Percentiles rank a stretch among this genome's conserved stretches.
These are phyloP conservation scores for Leccinum aurantiacum DNA, from an alignment of 768 basidiomycete species.

Conservation along the genomic window DNA sequence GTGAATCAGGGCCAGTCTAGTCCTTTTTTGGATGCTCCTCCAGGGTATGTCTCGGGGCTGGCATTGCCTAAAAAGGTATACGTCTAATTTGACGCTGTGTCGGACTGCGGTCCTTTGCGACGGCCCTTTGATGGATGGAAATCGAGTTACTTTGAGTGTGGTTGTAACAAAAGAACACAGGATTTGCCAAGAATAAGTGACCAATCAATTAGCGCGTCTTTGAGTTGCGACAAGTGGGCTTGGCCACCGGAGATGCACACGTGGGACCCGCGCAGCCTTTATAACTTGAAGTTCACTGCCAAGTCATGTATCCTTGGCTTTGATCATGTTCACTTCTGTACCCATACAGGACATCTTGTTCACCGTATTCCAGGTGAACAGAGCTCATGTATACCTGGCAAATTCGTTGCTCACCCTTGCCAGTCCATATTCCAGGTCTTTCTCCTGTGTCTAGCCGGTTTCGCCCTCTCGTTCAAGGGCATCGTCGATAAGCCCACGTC, in stretches of 20 bases:
- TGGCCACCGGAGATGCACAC: background rate
- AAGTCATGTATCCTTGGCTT: background rate
- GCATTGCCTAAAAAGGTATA: too few relatives aligned
- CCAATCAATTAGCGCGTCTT: too few relatives aligned
- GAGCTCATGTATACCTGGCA: background rate
- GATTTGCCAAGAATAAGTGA: background rate
- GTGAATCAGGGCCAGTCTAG: background rate
- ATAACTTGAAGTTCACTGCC: background rate
- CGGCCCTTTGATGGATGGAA: background rate
- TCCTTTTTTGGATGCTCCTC: too few relatives aligned
- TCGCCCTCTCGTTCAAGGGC: conserved; percentile 72
- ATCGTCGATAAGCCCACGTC: conserved; percentile 89
- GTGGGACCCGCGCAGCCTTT: background rate
- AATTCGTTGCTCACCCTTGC: background rate
- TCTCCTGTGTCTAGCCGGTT: conserved; percentile 80
- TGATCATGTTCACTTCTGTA: conserved; percentile 4
- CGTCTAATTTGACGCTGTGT: too few relatives aligned
- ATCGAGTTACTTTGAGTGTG: background rate
- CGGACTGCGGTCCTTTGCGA: too few relatives aligned
- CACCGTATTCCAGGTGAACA: conserved; percentile 32
- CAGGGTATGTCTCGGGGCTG: too few relatives aligned
- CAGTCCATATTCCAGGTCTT: conserved; percentile 91
- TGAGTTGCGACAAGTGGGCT: background rate
- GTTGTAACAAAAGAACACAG: background rate
- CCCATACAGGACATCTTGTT: conserved; percentile 21